Evolutionary conservation across 352 stramenopile genomes (phyloP).

Genomic region (Globisporangium nagaii): DNA sequence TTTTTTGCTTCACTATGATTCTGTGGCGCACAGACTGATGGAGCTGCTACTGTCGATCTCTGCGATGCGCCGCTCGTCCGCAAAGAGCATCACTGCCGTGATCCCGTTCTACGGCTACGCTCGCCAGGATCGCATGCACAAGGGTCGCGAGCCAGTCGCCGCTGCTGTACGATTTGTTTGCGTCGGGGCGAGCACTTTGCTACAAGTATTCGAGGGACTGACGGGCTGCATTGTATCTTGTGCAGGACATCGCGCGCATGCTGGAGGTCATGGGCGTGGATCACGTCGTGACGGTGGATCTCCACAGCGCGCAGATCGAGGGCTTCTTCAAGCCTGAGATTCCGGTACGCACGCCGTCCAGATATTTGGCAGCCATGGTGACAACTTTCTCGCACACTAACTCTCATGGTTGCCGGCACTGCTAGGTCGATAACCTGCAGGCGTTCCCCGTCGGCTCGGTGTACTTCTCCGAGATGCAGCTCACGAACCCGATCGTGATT

Average conservation of each 20-base stretch:
- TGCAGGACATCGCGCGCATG: constrained; percentile 79
- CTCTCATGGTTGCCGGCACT: neutral
- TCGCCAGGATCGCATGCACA: constrained; percentile 83
- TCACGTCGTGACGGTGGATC: constrained; percentile 82
- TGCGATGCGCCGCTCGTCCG: constrained; percentile 75
- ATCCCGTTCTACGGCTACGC: constrained; percentile 88
- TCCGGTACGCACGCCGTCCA: constrained; percentile 45
- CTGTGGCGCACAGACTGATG: constrained; percentile 78
- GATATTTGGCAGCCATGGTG: too few species aligned
- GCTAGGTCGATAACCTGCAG: constrained; percentile 76
- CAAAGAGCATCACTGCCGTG: constrained; percentile 84
- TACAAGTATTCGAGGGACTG: neutral
- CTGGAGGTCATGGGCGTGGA: constrained; percentile 88
- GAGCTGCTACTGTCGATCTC: constrained; percentile 81
- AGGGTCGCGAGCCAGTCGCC: constrained; percentile 73
- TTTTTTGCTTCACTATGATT: neutral
- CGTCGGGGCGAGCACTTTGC: too few species aligned
- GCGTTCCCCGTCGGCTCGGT: constrained; percentile 81
- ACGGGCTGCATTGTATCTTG: neutral
- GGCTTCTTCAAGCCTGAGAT: constrained; percentile 86
- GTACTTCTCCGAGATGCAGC: constrained; percentile 79
- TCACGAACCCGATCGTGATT: constrained; percentile 70
- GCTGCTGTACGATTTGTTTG: constrained; percentile 42
- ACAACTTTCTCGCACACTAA: too few species aligned
- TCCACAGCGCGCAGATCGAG: constrained; percentile 87